phyloP scores from a whole-genome alignment of 345 rosid genomes.

The Citrus medica region DNA sequence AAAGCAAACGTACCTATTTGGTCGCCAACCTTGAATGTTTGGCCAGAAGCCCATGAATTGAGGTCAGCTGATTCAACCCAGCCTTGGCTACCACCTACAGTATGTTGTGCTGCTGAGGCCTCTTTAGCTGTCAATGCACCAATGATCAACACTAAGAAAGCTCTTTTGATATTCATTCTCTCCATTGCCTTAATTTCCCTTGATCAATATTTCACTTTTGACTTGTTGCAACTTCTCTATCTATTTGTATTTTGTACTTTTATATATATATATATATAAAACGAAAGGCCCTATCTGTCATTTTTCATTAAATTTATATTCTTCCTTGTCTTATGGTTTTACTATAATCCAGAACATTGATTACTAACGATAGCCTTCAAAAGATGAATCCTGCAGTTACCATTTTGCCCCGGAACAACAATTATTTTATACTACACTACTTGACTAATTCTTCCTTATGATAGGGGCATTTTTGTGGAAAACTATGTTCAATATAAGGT shows the following conservation, averaged over 20 bases:
- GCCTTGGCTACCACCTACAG: constrained; percentile 87
- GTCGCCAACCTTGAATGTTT: constrained; percentile 80
- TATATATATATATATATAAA: too few relatives aligned
- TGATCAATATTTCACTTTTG: background rate
- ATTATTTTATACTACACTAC: background rate
- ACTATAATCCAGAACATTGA: background rate
- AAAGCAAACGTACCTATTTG: constrained; percentile 49
- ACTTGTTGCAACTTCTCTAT: background rate
- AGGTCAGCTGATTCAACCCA: constrained; percentile 82
- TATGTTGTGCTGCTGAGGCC: constrained; percentile 52
- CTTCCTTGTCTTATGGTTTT: background rate
- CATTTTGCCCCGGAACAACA: background rate
- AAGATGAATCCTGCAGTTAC: background rate
- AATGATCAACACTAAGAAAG: constrained; percentile 29
- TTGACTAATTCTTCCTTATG: too few relatives aligned
- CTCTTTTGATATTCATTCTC: background rate
- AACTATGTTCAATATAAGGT: constrained; percentile 1
- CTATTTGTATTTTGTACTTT: background rate
- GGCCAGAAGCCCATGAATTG: constrained; percentile 60
- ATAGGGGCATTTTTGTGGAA: background rate
- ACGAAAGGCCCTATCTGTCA: background rate
- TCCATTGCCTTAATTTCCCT: background rate
- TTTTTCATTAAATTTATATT: background rate
- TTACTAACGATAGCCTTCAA: constrained; percentile 13
- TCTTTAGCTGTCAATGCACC: constrained; percentile 30